Percentiles rank a stretch among this genome's conserved stretches.
These are phyloP conservation scores for Cyclostephanos tholiformis DNA, from an alignment of 108 stramenopile genomes.

Conservation along the genomic window DNA sequence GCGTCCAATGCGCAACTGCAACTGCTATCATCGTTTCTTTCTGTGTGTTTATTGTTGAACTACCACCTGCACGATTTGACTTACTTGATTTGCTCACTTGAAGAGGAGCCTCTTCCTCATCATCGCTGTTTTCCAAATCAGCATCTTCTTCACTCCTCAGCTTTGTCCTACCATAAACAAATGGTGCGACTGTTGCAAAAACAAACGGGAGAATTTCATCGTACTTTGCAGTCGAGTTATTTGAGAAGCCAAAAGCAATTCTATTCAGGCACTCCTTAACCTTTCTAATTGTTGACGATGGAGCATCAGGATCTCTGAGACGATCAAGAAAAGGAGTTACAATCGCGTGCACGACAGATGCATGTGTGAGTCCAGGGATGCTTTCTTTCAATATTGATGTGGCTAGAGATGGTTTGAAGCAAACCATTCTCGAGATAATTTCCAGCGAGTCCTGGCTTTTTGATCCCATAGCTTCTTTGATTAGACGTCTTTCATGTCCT, in stretches of 20 bases:
- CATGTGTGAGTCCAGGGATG: conserved; percentile 46
- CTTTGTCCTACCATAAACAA: conserved; percentile 44
- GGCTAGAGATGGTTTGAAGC: conserved; percentile 67
- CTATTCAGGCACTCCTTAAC: conserved; percentile 85
- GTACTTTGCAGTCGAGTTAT: conserved; percentile 82
- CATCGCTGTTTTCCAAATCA: conserved; percentile 53
- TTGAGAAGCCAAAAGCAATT: conserved; percentile 86
- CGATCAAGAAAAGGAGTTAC: conserved; percentile 77
- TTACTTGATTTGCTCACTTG: conserved; percentile 55
- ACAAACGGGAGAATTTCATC: conserved; percentile 81
- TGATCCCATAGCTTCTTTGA: conserved; percentile 87
- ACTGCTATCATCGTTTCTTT: conserved; percentile 21
- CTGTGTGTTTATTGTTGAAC: conserved; percentile 3
- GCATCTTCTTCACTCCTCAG: conserved; percentile 22
- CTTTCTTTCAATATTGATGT: conserved; percentile 34
- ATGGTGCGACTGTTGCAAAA: conserved; percentile 77
- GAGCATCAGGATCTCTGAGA: conserved; percentile 60
- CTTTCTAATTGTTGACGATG: conserved; percentile 57
- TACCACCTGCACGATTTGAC: conserved; percentile 1
- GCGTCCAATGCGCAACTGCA: conserved; percentile 75
- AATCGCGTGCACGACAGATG: conserved; percentile 71
- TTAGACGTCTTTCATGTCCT: conserved; percentile 69
- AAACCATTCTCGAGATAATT: conserved; percentile 63
- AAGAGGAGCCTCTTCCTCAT: conserved; percentile 47
- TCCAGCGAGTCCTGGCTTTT: conserved; percentile 85